Conservation (phyloP, 2,329 filamentous ascomycete species). For the Trichoderma citrinoviride region DNA sequence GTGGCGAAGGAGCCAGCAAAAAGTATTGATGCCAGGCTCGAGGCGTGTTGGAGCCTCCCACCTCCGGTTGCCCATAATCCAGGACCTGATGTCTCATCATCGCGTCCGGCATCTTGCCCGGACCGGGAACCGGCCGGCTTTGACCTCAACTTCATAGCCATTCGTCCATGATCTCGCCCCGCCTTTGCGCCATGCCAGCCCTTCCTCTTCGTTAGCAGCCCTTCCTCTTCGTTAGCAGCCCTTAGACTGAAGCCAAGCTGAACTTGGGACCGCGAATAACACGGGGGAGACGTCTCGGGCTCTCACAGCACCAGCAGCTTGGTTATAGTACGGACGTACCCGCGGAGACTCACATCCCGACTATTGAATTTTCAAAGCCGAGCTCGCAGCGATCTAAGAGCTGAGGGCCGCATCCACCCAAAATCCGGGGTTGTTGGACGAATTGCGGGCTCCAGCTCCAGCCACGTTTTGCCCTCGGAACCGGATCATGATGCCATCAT, state of each 20-base stretch:
- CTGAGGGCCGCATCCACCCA: not conserved
- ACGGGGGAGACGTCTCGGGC: not conserved
- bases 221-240: not conserved
- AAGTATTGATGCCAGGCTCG: too few relatives aligned
- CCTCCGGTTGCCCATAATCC: too few relatives aligned
- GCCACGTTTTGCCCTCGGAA: not conserved
- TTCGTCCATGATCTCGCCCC: not conserved
- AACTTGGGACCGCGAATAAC: not conserved
- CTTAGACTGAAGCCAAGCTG: slow-evolving; percentile 2
- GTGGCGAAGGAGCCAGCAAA: too few relatives aligned
- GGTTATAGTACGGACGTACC: not conserved
- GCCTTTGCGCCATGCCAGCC: not conserved
- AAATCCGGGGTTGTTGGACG: slow-evolving; percentile 16
- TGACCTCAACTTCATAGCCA: not conserved
- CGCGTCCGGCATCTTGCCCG: not conserved
- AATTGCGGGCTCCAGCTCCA: not conserved
- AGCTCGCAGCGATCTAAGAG: slow-evolving; percentile 5
- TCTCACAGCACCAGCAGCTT: not conserved
- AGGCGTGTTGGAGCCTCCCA: too few relatives aligned
- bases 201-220: not conserved
- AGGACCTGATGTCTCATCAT: too few relatives aligned
- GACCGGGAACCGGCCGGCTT: not conserved
- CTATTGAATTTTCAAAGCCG: not conserved
- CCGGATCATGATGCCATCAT: slow-evolving; percentile 17
- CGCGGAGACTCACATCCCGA: not conserved